These are phyloP conservation scores for Boletus fagicola DNA, from an alignment of 768 basidiomycete species.

Conservation along the genomic window DNA sequence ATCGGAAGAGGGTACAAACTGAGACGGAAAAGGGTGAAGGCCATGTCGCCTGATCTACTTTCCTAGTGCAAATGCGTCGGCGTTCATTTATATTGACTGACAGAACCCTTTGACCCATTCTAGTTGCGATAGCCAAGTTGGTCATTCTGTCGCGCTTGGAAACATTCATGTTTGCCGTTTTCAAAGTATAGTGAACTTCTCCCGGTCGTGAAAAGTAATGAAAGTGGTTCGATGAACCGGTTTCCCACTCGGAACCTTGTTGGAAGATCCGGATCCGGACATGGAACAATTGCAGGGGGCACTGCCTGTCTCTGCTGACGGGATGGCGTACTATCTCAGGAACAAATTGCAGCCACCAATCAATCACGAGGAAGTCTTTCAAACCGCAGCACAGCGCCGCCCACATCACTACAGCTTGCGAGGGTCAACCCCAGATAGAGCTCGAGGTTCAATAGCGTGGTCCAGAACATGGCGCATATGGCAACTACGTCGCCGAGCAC, in stretches of 20 bases:
- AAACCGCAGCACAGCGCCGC: slow-evolving; percentile 24
- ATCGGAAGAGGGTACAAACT: slow-evolving; percentile 34
- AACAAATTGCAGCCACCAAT: slow-evolving; percentile 28
- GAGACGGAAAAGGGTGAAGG: slow-evolving; percentile 29
- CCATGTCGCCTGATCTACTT: slow-evolving; percentile 22
- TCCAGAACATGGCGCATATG: slow-evolving; percentile 37
- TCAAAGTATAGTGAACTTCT: slow-evolving; percentile 26
- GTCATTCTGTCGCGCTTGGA: slow-evolving; percentile 16
- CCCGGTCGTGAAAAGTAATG: slow-evolving; percentile 16
- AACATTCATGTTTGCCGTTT: slow-evolving; percentile 15
- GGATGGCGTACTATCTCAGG: slow-evolving; percentile 25
- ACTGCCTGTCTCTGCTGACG: slow-evolving; percentile 28
- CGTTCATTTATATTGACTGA: slow-evolving; percentile 11
- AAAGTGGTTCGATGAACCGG: slow-evolving; percentile 29
- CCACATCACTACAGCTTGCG: slow-evolving; percentile 13
- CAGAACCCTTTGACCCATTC: slow-evolving; percentile 27
- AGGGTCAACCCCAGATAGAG: slow-evolving; percentile 25
- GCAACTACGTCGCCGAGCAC: slow-evolving; percentile 38
- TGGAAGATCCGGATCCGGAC: slow-evolving; percentile 34
- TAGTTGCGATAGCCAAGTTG: slow-evolving; percentile 10
- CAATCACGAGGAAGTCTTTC: slow-evolving; percentile 23
- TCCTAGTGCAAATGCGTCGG: slow-evolving; percentile 12
- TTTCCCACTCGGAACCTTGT: slow-evolving; percentile 29
- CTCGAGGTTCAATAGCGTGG: slow-evolving; percentile 21
- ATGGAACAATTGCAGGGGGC: slow-evolving; percentile 30